These are phyloP conservation scores for Solanum peruvianum DNA, from an alignment of 257 asterid species.

Conservation along the genomic window DNA sequence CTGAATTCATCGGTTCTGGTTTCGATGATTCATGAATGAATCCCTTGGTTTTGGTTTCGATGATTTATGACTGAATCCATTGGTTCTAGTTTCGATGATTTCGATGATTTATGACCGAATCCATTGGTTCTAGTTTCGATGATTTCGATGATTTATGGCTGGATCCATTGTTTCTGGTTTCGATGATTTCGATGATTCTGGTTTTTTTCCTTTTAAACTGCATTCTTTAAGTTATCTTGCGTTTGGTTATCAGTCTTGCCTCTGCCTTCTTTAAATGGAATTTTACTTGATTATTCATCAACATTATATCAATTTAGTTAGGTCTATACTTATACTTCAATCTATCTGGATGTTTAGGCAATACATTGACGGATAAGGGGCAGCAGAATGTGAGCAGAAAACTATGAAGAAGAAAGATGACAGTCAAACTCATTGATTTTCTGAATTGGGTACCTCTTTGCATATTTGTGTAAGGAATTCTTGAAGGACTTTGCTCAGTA, in stretches of 20 bases:
- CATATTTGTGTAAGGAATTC: neutral
- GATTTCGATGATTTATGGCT: neutral
- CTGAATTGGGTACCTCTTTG: neutral
- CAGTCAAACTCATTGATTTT: neutral
- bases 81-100: neutral
- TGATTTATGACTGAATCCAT: neutral
- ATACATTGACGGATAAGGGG: neutral
- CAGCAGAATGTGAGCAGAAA: neutral
- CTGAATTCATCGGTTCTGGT: neutral
- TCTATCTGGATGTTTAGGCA: neutral
- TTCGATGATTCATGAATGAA: neutral
- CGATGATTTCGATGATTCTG: neutral
- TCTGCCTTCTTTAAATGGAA: neutral
- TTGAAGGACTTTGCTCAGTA: neutral
- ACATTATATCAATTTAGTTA: neutral
- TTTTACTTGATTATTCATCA: neutral
- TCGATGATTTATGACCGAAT: neutral
- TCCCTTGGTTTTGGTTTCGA: neutral
- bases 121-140: neutral
- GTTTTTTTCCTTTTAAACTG: neutral
- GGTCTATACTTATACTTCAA: neutral
- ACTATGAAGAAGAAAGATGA: neutral
- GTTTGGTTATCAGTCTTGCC: neutral
- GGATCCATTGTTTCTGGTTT: neutral
- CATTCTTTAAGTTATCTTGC: neutral